Evolutionary conservation across 805 yeast genomes (phyloP).

Genomic region (Yarrowia osloensis): DNA sequence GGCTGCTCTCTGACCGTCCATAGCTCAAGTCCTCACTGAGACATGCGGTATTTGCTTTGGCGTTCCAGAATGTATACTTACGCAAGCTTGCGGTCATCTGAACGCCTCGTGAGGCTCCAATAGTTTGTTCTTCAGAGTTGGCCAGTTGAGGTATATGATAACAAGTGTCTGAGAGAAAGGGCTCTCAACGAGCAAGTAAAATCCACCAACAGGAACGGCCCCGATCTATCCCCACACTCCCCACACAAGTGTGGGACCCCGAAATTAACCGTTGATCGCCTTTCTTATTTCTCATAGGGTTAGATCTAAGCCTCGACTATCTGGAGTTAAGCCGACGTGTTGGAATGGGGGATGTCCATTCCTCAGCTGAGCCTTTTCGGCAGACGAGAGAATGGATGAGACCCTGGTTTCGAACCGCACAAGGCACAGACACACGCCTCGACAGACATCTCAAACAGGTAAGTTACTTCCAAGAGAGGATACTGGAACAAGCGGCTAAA

Average conservation of each 20-base stretch:
- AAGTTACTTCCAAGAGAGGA: neutral
- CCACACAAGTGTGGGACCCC: too few species aligned
- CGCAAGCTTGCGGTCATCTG: neutral
- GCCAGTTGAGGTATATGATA: neutral
- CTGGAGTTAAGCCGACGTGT: neutral
- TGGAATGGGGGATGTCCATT: neutral
- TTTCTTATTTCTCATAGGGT: conserved; percentile 9
- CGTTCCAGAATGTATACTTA: neutral
- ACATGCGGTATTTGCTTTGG: conserved; percentile 15
- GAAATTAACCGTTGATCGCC: conserved; percentile 5
- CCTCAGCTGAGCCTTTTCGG: neutral
- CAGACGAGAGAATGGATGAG: neutral
- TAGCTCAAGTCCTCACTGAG: neutral
- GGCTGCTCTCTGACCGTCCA: neutral
- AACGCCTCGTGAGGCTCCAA: neutral
- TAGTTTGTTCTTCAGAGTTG: neutral
- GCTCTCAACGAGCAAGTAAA: neutral
- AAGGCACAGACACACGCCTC: too few species aligned
- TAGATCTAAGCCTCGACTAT: conserved; percentile 21
- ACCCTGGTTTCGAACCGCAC: neutral
- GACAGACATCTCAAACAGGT: neutral
- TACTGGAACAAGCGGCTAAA: neutral
- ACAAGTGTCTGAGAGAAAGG: neutral
- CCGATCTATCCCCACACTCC: neutral
- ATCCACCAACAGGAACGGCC: too few species aligned